These are phyloP conservation scores for Chrysoporthe deuterocubensis DNA, from an alignment of 2,329 filamentous ascomycete genomes.

Conservation along the genomic window DNA sequence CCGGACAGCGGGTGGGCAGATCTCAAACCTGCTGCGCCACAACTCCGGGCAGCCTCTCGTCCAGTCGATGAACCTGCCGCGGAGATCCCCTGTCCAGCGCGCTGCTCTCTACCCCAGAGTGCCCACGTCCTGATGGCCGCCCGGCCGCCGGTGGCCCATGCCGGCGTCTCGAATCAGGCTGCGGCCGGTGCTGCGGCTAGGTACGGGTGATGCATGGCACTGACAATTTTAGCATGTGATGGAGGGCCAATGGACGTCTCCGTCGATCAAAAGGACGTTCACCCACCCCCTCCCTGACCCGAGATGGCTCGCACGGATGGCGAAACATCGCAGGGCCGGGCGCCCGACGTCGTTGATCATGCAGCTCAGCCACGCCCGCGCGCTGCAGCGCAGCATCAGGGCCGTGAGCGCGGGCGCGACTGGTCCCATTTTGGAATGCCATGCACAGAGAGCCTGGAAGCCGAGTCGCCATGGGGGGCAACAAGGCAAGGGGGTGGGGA, in stretches of 20 bases:
- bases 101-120: not conserved
- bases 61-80: constrained; percentile 15
- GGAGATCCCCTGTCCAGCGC: not conserved
- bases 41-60: constrained; percentile 18
- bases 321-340: not conserved
- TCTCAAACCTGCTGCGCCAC: constrained; percentile 26
- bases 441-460: no score
- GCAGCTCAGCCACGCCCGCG: constrained; percentile 9
- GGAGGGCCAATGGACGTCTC: constrained; percentile 4
- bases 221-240: not conserved
- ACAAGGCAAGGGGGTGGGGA: no score
- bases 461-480: no score
- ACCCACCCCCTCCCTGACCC: not conserved
- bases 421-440: no score
- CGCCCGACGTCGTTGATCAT: constrained; percentile 3
- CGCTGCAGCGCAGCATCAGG: constrained; percentile 1
- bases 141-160: not conserved
- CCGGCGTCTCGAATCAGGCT: not conserved
- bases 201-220: not conserved
- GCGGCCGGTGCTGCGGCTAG: constrained; percentile 1
- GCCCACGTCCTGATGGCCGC: not conserved
- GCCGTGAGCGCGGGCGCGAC: no score
- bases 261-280: not conserved
- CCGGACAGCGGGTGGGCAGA: constrained; percentile 18
- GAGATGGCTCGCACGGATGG: constrained; percentile 2